Evolutionary conservation across 441 rosid species (phyloP), one percentile per base, ranked within the genome.

Genomic region (Metrosideros polymorpha): DNA sequence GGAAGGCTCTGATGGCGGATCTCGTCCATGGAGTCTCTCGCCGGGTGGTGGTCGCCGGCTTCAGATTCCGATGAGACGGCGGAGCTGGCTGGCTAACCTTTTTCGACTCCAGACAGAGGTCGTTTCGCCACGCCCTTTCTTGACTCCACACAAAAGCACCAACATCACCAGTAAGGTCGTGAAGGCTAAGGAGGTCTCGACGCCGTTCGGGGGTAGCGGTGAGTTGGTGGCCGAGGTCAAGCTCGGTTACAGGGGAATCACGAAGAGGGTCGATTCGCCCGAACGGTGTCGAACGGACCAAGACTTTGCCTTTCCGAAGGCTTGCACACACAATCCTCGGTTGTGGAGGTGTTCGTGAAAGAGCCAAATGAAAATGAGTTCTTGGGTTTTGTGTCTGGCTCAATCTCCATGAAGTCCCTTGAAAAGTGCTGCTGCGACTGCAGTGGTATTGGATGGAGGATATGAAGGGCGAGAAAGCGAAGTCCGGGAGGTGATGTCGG

Each of bases 221-320:
- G 93, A 93, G 75, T 79, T 92, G 35, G 89, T 91, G 51, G 90
- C 91, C 3, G 92, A 93, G 61, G 92, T 93, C 59, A 93, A 91
- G 83, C 59, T 92, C 24, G 93, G 93, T 63, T 93, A 89, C 59
- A 89, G 86, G 63, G 93, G 93, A 47, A 85, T 91, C 17, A 92
- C 93, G 25, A 92, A 87, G 85, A 89, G 90, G 66, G 89, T 87
- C 14, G 55, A 56, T 59, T 25, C 0, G 71, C n/a, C 79, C 87
- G 71, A 91, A 61, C 43, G 86, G 77, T 59, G 61, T 56, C 4
- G 90, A 90, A 25, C 92, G 93, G 88, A 91, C 87, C 95, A 92
- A 88, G 92, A 90, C 59, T 92, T 91, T 25, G 93, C 94, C 54
- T 92, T 93, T 84, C 90, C 93, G 13, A 93, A 91, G 83, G 94